phyloP scores from a whole-genome alignment of 805 yeast genomes.

The Metschnikowia cubensis region DNA sequence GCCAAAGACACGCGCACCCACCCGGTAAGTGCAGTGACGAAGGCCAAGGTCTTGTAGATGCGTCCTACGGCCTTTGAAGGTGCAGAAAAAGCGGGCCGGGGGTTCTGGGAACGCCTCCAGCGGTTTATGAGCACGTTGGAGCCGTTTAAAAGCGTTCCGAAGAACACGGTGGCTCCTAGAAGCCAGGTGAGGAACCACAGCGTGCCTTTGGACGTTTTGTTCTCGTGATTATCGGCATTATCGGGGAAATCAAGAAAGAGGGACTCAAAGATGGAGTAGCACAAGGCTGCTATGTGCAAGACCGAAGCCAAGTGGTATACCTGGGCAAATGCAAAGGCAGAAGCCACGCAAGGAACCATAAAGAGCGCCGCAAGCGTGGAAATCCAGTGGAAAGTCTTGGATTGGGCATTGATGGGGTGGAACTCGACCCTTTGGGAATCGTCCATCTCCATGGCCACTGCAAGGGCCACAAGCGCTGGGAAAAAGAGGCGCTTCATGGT shows the following conservation, averaged over 20 bases:
- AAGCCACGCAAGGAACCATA: slow-evolving; percentile 53
- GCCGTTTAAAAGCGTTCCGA: slow-evolving; percentile 56
- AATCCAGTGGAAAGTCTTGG: slow-evolving; percentile 66
- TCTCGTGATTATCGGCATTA: slow-evolving; percentile 56
- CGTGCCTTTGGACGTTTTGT: slow-evolving; percentile 62
- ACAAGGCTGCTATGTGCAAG: slow-evolving; percentile 14
- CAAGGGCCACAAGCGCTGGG: background rate
- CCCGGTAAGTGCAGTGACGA: slow-evolving; percentile 51
- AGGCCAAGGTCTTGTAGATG: slow-evolving; percentile 43
- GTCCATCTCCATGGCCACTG: slow-evolving; percentile 25
- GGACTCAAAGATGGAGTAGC: slow-evolving; percentile 54
- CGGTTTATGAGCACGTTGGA: slow-evolving; percentile 39
- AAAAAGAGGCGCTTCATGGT: background rate
- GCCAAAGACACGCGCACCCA: slow-evolving; percentile 82
- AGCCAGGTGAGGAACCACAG: slow-evolving; percentile 56
- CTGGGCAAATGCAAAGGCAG: slow-evolving; percentile 54
- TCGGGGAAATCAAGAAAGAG: slow-evolving; percentile 61
- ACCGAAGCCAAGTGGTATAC: slow-evolving; percentile 28
- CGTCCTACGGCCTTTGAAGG: slow-evolving; percentile 9
- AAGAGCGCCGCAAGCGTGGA: slow-evolving; percentile 44
- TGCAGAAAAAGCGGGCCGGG: slow-evolving; percentile 2
- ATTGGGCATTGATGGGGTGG: slow-evolving; percentile 45
- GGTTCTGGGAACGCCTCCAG: slow-evolving; percentile 5
- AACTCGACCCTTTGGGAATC: slow-evolving; percentile 29
- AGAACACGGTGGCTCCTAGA: slow-evolving; percentile 44